A percentile compares a stretch with the other conserved stretches of the same genome.
Conservation (phyloP, 305 asterid genomes). For the Withania somnifera region DNA sequence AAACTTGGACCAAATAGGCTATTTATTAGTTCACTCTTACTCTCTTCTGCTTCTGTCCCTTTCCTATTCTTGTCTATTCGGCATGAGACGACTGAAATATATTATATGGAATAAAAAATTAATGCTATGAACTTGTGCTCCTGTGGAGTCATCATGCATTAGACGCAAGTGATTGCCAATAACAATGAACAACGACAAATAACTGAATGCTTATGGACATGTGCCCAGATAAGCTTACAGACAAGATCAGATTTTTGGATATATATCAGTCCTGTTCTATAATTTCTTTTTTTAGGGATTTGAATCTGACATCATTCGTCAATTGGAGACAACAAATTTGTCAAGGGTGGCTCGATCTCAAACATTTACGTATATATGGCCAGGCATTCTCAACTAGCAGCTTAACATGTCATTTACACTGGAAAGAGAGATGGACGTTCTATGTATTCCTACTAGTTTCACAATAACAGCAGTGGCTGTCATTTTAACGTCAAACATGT, state of each 20-base stretch:
- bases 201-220: too few species aligned
- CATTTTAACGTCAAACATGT: not conserved
- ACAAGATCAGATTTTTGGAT: not conserved
- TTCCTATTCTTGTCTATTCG: not conserved
- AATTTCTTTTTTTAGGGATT: too few species aligned
- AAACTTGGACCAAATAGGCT: too few species aligned
- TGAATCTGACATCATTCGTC: not conserved
- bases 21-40: too few species aligned
- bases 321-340: not conserved
- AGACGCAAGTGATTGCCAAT: not conserved
- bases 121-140: not conserved
- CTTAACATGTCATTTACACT: not conserved
- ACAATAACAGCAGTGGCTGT: constrained; percentile 2
- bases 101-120: too few species aligned
- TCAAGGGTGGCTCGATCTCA: not conserved
- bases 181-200: not conserved
- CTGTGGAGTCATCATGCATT: not conserved
- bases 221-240: not conserved
- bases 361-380: not conserved
- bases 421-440: not conserved
- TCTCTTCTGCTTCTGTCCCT: not conserved
- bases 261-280: not conserved
- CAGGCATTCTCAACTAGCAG: not conserved
- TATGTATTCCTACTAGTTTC: not conserved
- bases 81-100: not conserved